Evolutionary conservation across 2,329 filamentous ascomycete genomes (phyloP).

Genomic region (Microsporum ferrugineum): DNA sequence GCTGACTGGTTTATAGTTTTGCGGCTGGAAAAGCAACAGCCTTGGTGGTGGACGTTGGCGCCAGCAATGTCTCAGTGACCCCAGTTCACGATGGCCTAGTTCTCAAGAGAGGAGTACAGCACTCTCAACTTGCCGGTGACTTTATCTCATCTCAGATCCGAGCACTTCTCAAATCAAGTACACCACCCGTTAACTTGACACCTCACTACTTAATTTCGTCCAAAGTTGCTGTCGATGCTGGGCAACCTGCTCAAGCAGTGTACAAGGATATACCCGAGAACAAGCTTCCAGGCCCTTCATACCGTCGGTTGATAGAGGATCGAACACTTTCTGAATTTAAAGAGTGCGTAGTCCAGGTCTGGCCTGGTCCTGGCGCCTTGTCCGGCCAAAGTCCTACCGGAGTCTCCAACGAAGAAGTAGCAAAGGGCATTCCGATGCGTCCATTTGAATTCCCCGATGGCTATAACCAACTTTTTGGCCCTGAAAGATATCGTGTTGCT

Average conservation of each 20-base stretch:
- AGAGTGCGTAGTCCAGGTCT: slow-evolving; percentile 90
- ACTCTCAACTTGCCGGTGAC: slow-evolving; percentile 73
- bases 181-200: slow-evolving; percentile 58
- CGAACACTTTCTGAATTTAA: slow-evolving; percentile 92
- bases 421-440: slow-evolving; percentile 60
- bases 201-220: slow-evolving; percentile 81
- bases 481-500: slow-evolving; percentile 72
- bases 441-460: slow-evolving; percentile 97
- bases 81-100: slow-evolving; percentile 92
- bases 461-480: slow-evolving; percentile 87
- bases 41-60: slow-evolving; percentile 83
- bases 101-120: slow-evolving; percentile 77
- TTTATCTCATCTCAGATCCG: slow-evolving; percentile 86
- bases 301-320: slow-evolving; percentile 77
- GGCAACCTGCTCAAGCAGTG: slow-evolving; percentile 63
- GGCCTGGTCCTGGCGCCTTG: slow-evolving; percentile 67
- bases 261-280: slow-evolving; percentile 57
- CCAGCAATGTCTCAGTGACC: slow-evolving; percentile 75
- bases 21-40: slow-evolving; percentile 87
- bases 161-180: slow-evolving; percentile 58
- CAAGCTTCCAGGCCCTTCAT: slow-evolving; percentile 53
- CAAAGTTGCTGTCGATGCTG: slow-evolving; percentile 81
- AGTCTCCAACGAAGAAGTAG: slow-evolving; percentile 60
- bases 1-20: slow-evolving; percentile 42
- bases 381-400: slow-evolving; percentile 41